Percentiles rank a stretch among this genome's conserved stretches.
phyloP scores from a whole-genome alignment of 2,329 filamentous ascomycete species.

The Clonostachys solani region DNA sequence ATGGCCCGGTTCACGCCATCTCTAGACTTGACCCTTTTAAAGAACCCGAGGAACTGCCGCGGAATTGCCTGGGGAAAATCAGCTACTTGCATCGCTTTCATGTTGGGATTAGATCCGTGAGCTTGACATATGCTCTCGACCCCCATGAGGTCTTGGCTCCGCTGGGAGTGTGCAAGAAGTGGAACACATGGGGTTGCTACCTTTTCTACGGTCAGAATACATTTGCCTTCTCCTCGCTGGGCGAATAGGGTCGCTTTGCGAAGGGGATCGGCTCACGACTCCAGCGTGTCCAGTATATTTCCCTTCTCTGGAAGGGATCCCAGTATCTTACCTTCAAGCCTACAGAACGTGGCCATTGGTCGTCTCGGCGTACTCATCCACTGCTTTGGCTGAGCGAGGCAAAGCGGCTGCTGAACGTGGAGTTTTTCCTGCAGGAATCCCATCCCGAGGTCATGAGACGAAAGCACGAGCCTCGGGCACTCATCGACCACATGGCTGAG shows the following conservation, averaged over 20 bases:
- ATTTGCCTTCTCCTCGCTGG: constrained; percentile 48
- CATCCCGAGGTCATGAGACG: constrained; percentile 21
- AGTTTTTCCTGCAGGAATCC: constrained; percentile 33
- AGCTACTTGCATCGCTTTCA: constrained; percentile 32
- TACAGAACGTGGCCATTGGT: constrained; percentile 10
- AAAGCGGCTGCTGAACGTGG: constrained; percentile 31
- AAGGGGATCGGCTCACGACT: constrained; percentile 32
- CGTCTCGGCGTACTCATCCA: constrained; percentile 30
- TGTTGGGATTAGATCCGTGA: constrained; percentile 20
- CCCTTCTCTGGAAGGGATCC: constrained; percentile 35
- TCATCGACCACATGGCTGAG: constrained; percentile 12
- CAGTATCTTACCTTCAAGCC: constrained; percentile 17
- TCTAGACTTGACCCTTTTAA: constrained; percentile 34
- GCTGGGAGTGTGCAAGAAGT: constrained; percentile 32
- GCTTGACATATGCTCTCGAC: constrained; percentile 21
- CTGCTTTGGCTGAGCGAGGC: constrained; percentile 28
- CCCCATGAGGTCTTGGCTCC: constrained; percentile 29
- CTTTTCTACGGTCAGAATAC: constrained; percentile 44
- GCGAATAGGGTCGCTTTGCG: constrained; percentile 43
- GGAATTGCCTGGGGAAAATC: constrained; percentile 1
- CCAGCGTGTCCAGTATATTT: constrained; percentile 37
- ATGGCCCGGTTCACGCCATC: constrained; percentile 32
- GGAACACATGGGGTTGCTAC: constrained; percentile 32
- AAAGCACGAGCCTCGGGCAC: constrained; percentile 21
- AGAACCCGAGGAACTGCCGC: constrained; percentile 10